Base-by-base conservation (phyloP, 495 filamentous ascomycete genomes). In the Neurospora sp. region DNA sequence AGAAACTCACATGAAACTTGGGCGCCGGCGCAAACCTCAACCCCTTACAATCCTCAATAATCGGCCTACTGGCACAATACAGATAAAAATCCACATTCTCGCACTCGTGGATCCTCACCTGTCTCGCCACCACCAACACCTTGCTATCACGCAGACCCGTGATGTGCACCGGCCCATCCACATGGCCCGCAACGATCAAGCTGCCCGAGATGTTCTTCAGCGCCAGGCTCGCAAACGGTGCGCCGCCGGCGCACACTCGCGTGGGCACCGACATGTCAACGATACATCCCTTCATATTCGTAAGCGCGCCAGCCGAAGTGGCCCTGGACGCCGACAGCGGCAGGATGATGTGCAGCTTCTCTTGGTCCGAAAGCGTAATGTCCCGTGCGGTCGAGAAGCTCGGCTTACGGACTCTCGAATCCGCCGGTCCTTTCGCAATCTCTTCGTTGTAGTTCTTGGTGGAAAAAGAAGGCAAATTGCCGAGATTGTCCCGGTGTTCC, bases 51-150 rank as follows among this genome's bases (percentile, higher is more conserved):
- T 94, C 91, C 80, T 99, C 96, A 69, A 99, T 95, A 74, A 99
- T 97, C 3, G 96, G 96, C 72, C 92, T 89, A 77, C 93, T 96
- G 1, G 85, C 83, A 76, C 91, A 94, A 71, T 89, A 88, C 61
- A 98, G 85, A 79, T 97, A 98, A 41, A 99, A 83, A 72, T 92
- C 89, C 12, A 94, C 90, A 70, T 92, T 86, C 39, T 83, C 84
- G 77, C 92, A 96, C 71, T 94, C 89, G 75, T 99, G 96, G 85
- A 99, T 94, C 20, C 96, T 88, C 76, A 97, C 91, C 78, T 99
- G 96, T 18, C 91, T 87, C 69, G 91, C 91, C 5, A 88, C 84
- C 1, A 96, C 88, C 11, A 97, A 88, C 22, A 99, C 79, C 40
- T 92, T 88, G 76, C 90, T 91, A 73, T 92, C 85, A 69, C 86